Percentiles rank a stretch among this genome's conserved stretches.
These are phyloP conservation scores for Moricandia arvensis DNA, from an alignment of 345 rosid genomes.

Conservation along the genomic window DNA sequence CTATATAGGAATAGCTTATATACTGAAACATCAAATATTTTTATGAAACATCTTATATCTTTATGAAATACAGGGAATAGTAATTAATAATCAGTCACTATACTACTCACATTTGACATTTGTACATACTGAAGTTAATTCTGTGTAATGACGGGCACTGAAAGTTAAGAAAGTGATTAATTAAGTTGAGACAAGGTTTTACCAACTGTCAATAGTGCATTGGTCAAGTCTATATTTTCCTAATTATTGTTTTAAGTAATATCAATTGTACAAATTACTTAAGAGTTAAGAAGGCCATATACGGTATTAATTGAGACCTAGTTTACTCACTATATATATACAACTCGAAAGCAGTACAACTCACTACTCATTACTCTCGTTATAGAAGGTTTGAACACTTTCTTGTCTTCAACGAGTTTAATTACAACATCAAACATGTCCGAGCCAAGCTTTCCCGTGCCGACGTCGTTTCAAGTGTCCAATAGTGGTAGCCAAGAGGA, in stretches of 20 bases:
- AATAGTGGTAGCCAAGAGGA: neutral
- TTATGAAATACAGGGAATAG: too few relatives aligned
- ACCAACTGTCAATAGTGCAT: neutral
- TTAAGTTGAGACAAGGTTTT: neutral
- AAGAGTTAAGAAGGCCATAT: neutral
- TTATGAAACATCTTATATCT: too few relatives aligned
- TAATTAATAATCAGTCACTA: too few relatives aligned
- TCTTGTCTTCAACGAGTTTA: neutral
- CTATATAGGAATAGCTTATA: too few relatives aligned
- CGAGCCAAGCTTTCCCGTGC: neutral
- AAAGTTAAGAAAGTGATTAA: neutral
- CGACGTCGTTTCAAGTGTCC: neutral
- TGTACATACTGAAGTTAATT: neutral
- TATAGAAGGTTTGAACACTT: neutral
- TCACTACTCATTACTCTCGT: neutral
- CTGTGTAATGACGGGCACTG: neutral
- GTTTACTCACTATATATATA: neutral
- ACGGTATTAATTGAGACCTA: neutral
- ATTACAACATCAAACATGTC: neutral
- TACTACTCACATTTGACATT: too few relatives aligned
- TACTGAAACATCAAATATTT: too few relatives aligned
- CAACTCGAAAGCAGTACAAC: neutral
- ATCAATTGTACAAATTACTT: too few relatives aligned
- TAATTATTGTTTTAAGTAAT: too few relatives aligned
- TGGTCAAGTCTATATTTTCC: too few relatives aligned